These are phyloP conservation scores for Balakata baccata DNA, from an alignment of 345 rosid species.

Conservation along the genomic window DNA sequence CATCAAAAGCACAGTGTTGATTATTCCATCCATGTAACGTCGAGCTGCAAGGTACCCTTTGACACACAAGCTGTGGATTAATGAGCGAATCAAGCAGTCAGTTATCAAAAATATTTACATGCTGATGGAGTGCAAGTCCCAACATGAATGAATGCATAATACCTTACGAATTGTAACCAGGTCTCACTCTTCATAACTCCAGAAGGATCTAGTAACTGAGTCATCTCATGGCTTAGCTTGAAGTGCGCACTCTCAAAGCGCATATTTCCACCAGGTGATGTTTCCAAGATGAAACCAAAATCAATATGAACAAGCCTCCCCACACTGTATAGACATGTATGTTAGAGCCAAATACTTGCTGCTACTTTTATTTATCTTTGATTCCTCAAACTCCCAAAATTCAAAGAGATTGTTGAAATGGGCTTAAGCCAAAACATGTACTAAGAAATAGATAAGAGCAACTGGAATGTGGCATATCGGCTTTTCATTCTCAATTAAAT, in stretches of 20 bases:
- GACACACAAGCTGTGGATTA: conserved; percentile 61
- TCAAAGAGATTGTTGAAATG: neutral
- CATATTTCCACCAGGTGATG: conserved; percentile 95
- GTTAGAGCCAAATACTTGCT: neutral
- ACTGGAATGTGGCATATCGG: neutral
- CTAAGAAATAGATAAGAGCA: neutral
- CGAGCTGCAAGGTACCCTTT: conserved; percentile 91
- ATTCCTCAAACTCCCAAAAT: conserved; percentile 3
- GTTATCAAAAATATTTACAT: neutral
- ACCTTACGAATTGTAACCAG: conserved; percentile 83
- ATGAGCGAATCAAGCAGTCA: conserved; percentile 2
- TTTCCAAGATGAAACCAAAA: conserved; percentile 95
- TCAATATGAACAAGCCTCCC: conserved; percentile 98
- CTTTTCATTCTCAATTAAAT: neutral
- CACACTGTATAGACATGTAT: conserved; percentile 42
- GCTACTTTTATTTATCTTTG: neutral
- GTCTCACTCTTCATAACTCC: conserved; percentile 92
- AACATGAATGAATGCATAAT: neutral
- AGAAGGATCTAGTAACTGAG: conserved; percentile 88
- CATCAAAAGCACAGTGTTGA: conserved; percentile 79
- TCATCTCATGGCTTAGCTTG: conserved; percentile 99
- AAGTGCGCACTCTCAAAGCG: conserved; percentile 96
- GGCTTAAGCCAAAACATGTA: neutral
- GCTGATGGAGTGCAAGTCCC: neutral
- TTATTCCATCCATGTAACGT: conserved; percentile 84